Conservation (phyloP, 164 flowering plant genomes). For the Chimonanthus salicifolius region DNA sequence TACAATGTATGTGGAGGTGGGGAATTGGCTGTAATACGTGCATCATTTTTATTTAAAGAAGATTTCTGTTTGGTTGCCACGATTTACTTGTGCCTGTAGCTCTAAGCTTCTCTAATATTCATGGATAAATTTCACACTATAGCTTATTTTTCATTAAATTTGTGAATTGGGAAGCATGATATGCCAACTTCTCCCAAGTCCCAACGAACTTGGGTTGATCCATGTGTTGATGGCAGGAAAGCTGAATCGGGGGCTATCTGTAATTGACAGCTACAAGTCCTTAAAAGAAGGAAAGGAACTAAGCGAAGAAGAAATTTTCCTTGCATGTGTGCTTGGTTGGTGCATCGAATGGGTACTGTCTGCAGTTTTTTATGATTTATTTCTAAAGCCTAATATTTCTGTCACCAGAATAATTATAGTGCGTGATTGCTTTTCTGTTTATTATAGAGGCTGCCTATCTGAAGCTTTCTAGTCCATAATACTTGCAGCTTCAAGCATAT, state of each 20-base stretch:
- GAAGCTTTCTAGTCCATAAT: slow-evolving; percentile 4
- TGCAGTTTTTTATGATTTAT: not conserved
- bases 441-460: slow-evolving; percentile 3
- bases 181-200: not conserved
- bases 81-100: slow-evolving; percentile 1
- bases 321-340: slow-evolving; percentile 80
- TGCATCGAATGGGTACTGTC: slow-evolving; percentile 89
- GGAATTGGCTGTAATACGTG: slow-evolving; percentile 7
- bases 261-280: slow-evolving; percentile 74
- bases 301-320: slow-evolving; percentile 67
- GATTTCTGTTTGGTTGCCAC: not conserved
- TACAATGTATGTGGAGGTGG: slow-evolving; percentile 95
- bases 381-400: not conserved
- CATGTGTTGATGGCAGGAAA: slow-evolving; percentile 49
- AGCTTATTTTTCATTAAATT: no score
- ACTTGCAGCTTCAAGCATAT: slow-evolving; percentile 87
- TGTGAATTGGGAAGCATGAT: slow-evolving; percentile 3
- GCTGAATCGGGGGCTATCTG: slow-evolving; percentile 89
- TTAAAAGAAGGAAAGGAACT: slow-evolving; percentile 68
- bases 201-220: not conserved
- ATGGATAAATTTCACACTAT: not conserved
- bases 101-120: not conserved
- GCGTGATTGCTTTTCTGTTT: slow-evolving; percentile 2
- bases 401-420: not conserved
- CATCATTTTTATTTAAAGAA: slow-evolving; percentile 6